Percentiles rank a stretch among this genome's conserved stretches.
Evolutionary conservation across 306 rosid species (phyloP).

Genomic region (Boehmeria nivea): DNA sequence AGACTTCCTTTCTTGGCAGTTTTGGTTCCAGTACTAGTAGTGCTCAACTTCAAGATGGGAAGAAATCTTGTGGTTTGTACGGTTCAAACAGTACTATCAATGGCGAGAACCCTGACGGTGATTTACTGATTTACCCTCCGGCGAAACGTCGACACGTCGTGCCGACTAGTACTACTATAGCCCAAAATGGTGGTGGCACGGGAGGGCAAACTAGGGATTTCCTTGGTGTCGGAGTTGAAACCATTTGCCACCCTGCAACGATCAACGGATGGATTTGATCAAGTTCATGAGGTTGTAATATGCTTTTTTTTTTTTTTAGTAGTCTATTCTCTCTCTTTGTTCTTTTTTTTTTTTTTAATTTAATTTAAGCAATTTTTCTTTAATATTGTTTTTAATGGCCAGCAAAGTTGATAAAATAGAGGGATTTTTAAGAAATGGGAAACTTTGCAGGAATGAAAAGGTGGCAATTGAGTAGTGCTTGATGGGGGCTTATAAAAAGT

Average conservation of each 20-base stretch:
- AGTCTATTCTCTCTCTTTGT: too few species aligned
- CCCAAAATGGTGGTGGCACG: background rate
- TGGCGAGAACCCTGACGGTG: conserved; percentile 38
- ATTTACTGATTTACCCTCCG: conserved; percentile 48
- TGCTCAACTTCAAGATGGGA: conserved; percentile 37
- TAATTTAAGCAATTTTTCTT: background rate
- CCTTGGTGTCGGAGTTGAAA: conserved; percentile 76
- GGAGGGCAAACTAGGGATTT: conserved; percentile 78
- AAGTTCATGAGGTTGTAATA: background rate
- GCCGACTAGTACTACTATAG: conserved; percentile 14
- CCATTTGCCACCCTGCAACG: conserved; percentile 63
- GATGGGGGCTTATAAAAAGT: conserved; percentile 12
- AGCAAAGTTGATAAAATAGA: too few species aligned
- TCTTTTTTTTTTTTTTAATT: too few species aligned
- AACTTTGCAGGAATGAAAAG: too few species aligned
- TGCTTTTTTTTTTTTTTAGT: background rate
- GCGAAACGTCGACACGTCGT: conserved; percentile 61
- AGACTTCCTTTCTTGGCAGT: conserved; percentile 50
- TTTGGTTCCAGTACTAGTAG: too few species aligned
- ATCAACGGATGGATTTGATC: conserved; percentile 67
- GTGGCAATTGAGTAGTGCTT: too few species aligned
- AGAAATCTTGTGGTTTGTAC: conserved; percentile 37
- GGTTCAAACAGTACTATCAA: conserved; percentile 27
- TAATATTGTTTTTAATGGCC: conserved; percentile 6
- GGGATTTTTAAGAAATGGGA: conserved; percentile 34